These are phyloP conservation scores for Colletotrichum gigasporum DNA, from an alignment of 2,329 filamentous ascomycete genomes.

Conservation along the genomic window DNA sequence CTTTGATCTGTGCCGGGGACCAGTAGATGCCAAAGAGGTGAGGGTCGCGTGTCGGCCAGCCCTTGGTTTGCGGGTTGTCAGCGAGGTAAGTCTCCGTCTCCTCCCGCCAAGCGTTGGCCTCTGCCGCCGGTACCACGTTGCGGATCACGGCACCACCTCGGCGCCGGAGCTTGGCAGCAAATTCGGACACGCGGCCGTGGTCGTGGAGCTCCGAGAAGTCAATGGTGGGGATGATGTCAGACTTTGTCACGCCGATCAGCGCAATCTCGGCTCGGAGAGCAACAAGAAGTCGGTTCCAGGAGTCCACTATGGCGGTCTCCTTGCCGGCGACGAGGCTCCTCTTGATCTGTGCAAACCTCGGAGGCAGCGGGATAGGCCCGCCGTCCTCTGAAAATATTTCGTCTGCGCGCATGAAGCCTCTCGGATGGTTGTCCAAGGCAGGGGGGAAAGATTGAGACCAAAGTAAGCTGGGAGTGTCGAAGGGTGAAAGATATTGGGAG, in stretches of 20 bases:
- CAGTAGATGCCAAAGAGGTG: slow-evolving; percentile 56
- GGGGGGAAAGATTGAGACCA: slow-evolving; percentile 32
- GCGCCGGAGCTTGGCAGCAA: slow-evolving; percentile 47
- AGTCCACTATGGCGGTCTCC: slow-evolving; percentile 63
- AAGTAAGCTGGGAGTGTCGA: slow-evolving; percentile 31
- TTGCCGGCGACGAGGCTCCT: slow-evolving; percentile 62
- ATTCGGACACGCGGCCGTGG: slow-evolving; percentile 59
- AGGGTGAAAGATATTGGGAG: slow-evolving; percentile 25
- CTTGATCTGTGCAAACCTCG: slow-evolving; percentile 66
- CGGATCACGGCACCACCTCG: slow-evolving; percentile 67
- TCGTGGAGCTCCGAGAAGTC: slow-evolving; percentile 61
- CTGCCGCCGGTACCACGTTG: slow-evolving; percentile 66
- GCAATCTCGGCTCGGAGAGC: slow-evolving; percentile 62
- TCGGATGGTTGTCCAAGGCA: slow-evolving; percentile 27
- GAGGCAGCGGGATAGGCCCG: slow-evolving; percentile 61
- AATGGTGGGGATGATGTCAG: slow-evolving; percentile 64
- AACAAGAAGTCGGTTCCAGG: slow-evolving; percentile 63
- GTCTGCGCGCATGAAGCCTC: slow-evolving; percentile 28
- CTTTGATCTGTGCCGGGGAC: slow-evolving; percentile 74
- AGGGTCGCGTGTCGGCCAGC: slow-evolving; percentile 39
- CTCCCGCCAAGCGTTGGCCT: slow-evolving; percentile 65
- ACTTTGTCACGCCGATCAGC: slow-evolving; percentile 59
- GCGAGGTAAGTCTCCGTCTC: slow-evolving; percentile 59
- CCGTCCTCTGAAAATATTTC: slow-evolving; percentile 30
- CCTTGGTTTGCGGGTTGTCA: slow-evolving; percentile 51